Evolutionary conservation across 306 rosid genomes (phyloP), one percentile per base, ranked within the genome.

Genomic region (Cicer judaicum): DNA sequence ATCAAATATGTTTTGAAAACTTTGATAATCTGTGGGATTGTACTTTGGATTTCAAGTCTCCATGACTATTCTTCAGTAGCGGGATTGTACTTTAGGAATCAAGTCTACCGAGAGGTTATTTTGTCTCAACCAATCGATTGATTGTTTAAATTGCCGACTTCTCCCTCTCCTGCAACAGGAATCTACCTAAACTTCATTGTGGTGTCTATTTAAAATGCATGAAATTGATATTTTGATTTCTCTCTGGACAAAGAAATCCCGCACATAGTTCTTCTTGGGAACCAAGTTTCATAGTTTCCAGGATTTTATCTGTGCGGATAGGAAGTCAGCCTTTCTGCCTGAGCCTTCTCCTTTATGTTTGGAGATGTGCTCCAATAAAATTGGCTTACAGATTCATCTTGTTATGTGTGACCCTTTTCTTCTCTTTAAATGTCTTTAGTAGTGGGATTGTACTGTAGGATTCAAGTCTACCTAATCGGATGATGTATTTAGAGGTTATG

Each of bases 251-350:
- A 36, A 10, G 5, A 41, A 70, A 55, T 8, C 7, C 48, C 67
- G 97, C 93, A 85, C 90, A 49, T 16, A 81, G 92, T 70, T 90
- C 98, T 88, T 91, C 97, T 62, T 88, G 86, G 88, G 77, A 81
- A 68, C 71, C 67, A 43, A 5, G 10, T 85, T 77, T 10, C 49
- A 24, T 78, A 24, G 78, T 73, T 89, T 84, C 77, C 83, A 81
- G 79, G 98, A 86, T 90, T 91, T 89, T 91, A 88, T 93, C 3
- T 85, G 91, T 91, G 98, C 93, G 75, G 64, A 89, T 14, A 90
- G 39, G 50, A 63, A 88, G 59, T 74, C 0, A 18, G 5, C 66
- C 66, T 60, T 60, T 34, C 66, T 63, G 68, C 68, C 14, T 39
- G 68, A 62, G 18, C 21, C 68, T 7, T 36, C 67, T 61, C 44